Conservation (phyloP, 371 early-diverging fungal species). For the Thermomucor indicae-seudaticae region DNA sequence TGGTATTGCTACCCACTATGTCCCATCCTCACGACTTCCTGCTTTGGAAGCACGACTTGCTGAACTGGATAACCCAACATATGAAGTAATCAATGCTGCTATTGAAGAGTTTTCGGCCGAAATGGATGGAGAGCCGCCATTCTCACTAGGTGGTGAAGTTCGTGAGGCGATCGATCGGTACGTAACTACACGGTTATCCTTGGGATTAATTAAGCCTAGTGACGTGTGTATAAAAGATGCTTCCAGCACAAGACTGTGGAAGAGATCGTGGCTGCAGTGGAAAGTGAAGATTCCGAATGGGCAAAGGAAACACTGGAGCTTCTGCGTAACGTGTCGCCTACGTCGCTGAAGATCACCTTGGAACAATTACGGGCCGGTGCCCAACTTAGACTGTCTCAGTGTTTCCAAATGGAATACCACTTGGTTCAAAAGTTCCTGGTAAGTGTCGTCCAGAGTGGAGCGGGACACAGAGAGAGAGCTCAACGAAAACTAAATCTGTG, state of each 20-base stretch:
- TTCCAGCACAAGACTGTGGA: constrained; percentile 81
- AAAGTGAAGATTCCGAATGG: constrained; percentile 66
- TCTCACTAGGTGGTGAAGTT: constrained; percentile 58
- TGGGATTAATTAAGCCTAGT: neutral
- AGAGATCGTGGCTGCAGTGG: constrained; percentile 77
- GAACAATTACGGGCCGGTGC: constrained; percentile 75
- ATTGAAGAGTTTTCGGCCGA: constrained; percentile 91
- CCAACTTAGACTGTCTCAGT: constrained; percentile 66
- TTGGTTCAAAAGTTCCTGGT: constrained; percentile 78
- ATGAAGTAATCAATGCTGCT: constrained; percentile 81
- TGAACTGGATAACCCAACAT: constrained; percentile 74
- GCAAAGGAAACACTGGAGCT: constrained; percentile 64
- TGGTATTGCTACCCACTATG: constrained; percentile 90
- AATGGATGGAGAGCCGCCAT: constrained; percentile 20
- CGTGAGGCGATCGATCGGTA: constrained; percentile 75
- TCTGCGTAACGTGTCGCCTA: constrained; percentile 76
- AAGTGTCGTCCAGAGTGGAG: constrained; percentile 6
- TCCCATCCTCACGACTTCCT: constrained; percentile 84
- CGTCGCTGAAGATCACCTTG: constrained; percentile 86
- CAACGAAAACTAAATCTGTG: neutral
- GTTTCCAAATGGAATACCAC: constrained; percentile 85
- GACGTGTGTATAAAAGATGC: constrained; percentile 4
- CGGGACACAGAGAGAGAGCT: neutral
- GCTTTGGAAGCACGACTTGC: constrained; percentile 79
- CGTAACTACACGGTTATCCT: neutral